phyloP scores from a whole-genome alignment of 2,329 filamentous ascomycete species.

The Byssochlamys sp. region DNA sequence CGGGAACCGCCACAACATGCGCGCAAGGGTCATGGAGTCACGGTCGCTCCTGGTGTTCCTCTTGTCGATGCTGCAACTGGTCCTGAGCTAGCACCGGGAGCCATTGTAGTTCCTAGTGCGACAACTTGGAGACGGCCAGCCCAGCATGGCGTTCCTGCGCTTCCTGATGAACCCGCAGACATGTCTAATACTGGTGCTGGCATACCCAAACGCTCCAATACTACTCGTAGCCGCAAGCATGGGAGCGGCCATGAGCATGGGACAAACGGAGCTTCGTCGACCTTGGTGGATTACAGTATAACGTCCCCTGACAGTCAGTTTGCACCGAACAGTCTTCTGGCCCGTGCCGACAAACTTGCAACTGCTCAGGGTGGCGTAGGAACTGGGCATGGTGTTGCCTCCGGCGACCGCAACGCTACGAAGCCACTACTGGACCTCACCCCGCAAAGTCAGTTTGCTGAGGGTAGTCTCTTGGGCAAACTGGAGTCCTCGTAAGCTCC shows the following conservation, averaged over 20 bases:
- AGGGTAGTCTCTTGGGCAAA: slow-evolving; percentile 36
- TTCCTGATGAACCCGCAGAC: slow-evolving; percentile 1
- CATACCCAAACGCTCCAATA: slow-evolving; percentile 25
- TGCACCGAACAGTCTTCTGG: slow-evolving; percentile 28
- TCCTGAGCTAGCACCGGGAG: slow-evolving; percentile 23
- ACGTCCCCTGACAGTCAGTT: slow-evolving; percentile 18
- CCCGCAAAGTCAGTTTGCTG: slow-evolving; percentile 32
- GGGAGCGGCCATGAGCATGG: slow-evolving; percentile 7
- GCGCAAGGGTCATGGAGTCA: slow-evolving; percentile 27
- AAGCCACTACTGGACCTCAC: slow-evolving; percentile 37
- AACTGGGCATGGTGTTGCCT: slow-evolving; percentile 31
- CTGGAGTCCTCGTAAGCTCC: slow-evolving; percentile 14
- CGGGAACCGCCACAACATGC: slow-evolving; percentile 48
- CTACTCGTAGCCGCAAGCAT: slow-evolving; percentile 19
- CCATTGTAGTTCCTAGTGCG: slow-evolving; percentile 27
- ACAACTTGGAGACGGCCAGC: slow-evolving; percentile 31
- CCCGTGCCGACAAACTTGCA: slow-evolving; percentile 14
- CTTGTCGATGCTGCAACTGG: slow-evolving; percentile 36
- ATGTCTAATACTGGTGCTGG: background rate
- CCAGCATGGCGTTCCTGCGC: slow-evolving; percentile 4
- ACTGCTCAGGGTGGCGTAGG: slow-evolving; percentile 11
- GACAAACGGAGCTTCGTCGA: slow-evolving; percentile 6
- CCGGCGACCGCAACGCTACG: slow-evolving; percentile 28
- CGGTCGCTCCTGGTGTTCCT: slow-evolving; percentile 34
- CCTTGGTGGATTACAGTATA: slow-evolving; percentile 5